Evolutionary conservation across 2,329 filamentous ascomycete genomes (phyloP), one percentile per base, ranked within the genome.

Genomic region (Talaromyces albobiverticillius): DNA sequence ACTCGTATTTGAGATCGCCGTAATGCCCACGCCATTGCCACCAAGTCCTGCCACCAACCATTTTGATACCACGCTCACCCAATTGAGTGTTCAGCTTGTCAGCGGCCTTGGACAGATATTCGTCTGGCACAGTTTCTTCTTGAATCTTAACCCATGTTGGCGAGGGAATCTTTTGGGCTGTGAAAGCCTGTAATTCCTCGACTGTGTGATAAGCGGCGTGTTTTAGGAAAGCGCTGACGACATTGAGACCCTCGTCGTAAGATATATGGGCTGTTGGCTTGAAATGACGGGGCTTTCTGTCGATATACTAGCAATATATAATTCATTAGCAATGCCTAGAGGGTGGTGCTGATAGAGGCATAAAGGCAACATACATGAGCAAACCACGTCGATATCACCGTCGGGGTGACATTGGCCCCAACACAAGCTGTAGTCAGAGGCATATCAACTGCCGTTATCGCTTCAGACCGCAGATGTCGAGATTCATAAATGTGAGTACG

Each of bases 181-280:
- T 96, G 69, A 97, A 97, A 3, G 86, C 84, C 67, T 99, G 94
- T 26, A 97, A 74, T 59, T 97, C 91, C 72, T 99, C 94, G 63
- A 99, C 87, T 0, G 90, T 91, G 69, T 96, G 90, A 59, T 90
- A 86, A 1, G 93, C 91, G 3, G 91, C 87, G 71, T 91, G 94
- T 40, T 82, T 73, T 32, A 99, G 82, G 71, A 99, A 97, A 32
- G 87, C 83, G 47, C 91, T 89, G 63, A 97, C 87, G 48, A 99
- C 80, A 60, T 90, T 84, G 13, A 99, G 81, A 34, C 92, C 93
- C 74, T 96, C 89, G 67, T 97, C 89, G 74, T 99, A 99, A 51
- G 91, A 92, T 53, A 99, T 85, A 69, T 95, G 90, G 1, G 89
- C 88, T 1, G 90, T 95, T 0, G 93, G 93, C 59, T 92, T 92